These are phyloP conservation scores for Crucibulum laeve DNA, from an alignment of 768 basidiomycete genomes.

Conservation along the genomic window DNA sequence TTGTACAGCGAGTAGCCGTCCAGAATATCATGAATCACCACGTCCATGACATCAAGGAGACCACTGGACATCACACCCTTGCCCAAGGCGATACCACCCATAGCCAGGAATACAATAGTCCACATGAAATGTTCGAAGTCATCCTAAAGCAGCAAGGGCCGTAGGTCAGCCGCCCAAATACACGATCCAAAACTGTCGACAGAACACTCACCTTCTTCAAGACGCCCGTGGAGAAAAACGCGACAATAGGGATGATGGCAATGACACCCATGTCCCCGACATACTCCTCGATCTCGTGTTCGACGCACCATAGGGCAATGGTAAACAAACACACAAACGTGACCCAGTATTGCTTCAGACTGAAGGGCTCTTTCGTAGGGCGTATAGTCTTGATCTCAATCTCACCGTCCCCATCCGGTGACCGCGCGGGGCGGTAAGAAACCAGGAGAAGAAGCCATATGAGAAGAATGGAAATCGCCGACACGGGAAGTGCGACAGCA, in stretches of 20 bases:
- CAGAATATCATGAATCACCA: constrained; percentile 53
- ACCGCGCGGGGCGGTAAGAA: constrained; percentile 71
- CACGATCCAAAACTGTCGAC: too few relatives aligned
- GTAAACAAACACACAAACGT: constrained; percentile 77
- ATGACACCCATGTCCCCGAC: constrained; percentile 98
- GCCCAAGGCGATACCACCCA: constrained; percentile 97
- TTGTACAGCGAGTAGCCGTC: constrained; percentile 59
- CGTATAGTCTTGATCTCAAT: constrained; percentile 84
- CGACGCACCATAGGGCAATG: constrained; percentile 88
- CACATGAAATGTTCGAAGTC: constrained; percentile 95
- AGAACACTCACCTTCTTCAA: constrained; percentile 72
- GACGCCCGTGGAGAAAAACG: constrained; percentile 91
- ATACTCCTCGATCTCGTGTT: constrained; percentile 65
- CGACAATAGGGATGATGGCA: constrained; percentile 87
- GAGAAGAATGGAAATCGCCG: constrained; percentile 75
- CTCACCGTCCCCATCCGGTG: constrained; percentile 70
- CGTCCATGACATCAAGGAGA: constrained; percentile 75
- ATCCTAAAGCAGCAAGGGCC: constrained; percentile 49
- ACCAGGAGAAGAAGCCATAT: constrained; percentile 90
- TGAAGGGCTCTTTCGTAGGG: constrained; percentile 79
- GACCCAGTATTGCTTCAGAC: constrained; percentile 87
- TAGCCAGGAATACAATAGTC: constrained; percentile 94
- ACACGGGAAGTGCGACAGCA: constrained; percentile 88
- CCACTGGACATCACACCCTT: constrained; percentile 91
- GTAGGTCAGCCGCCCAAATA: constrained; percentile 3